phyloP scores from a whole-genome alignment of 2,329 filamentous ascomycete genomes.

The Zopfia rhizophila region DNA sequence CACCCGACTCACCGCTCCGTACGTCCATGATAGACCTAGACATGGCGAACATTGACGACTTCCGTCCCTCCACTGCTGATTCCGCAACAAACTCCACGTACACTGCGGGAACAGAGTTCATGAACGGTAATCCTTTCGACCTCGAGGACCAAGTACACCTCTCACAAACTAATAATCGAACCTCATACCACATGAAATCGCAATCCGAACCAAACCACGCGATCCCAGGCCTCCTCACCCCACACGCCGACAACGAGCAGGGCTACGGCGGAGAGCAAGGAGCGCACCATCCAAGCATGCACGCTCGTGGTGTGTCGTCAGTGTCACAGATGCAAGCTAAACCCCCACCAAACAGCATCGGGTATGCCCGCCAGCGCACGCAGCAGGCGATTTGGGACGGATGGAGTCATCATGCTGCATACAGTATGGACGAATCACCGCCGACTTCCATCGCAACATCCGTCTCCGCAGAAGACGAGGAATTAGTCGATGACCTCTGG shows the following conservation, averaged over 20 bases:
- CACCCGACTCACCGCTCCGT: conserved; percentile 46
- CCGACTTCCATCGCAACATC: conserved; percentile 44
- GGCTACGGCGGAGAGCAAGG: conserved; percentile 44
- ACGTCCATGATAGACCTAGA: conserved; percentile 58
- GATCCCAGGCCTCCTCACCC: conserved; percentile 48
- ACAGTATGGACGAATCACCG: conserved; percentile 42
- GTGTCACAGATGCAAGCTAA: conserved; percentile 47
- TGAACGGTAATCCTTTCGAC: conserved; percentile 61
- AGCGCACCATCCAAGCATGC: conserved; percentile 40
- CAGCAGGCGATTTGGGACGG: conserved; percentile 44
- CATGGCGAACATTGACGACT: conserved; percentile 52
- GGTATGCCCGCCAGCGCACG: conserved; percentile 34
- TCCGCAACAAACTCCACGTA: conserved; percentile 49
- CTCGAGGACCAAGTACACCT: conserved; percentile 58
- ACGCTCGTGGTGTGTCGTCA: conserved; percentile 47
- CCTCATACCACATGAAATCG: conserved; percentile 52
- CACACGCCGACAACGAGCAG: conserved; percentile 48
- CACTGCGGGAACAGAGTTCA: conserved; percentile 49
- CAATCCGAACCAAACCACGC: conserved; percentile 53
- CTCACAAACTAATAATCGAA: conserved; percentile 50
- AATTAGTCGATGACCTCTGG: conserved; percentile 47
- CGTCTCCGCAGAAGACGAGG: conserved; percentile 45
- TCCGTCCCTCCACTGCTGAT: conserved; percentile 56
- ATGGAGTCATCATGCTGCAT: conserved; percentile 47
- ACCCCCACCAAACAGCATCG: conserved; percentile 31